Conservation (phyloP, 345 rosid species). For the Eucalyptus sp. region DNA sequence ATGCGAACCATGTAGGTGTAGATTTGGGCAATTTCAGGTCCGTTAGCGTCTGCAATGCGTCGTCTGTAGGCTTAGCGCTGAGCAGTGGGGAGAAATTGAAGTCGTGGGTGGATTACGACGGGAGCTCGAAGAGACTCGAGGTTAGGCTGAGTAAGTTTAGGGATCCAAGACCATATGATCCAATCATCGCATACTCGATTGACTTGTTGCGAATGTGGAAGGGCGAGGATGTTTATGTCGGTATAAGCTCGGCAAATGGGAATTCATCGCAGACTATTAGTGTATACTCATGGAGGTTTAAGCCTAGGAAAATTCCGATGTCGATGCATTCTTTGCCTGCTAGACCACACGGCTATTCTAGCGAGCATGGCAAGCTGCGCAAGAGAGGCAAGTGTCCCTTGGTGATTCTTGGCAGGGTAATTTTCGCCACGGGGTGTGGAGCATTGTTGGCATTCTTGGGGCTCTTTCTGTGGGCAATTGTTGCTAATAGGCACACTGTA, state of each 20-base stretch:
- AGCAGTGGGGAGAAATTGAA: slow-evolving; percentile 29
- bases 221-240: slow-evolving; percentile 18
- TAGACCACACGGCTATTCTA: slow-evolving; percentile 7
- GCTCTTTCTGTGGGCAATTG: slow-evolving; percentile 20
- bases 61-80: slow-evolving; percentile 5
- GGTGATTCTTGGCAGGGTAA: slow-evolving; percentile 28
- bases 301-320: slow-evolving; percentile 7
- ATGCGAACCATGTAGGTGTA: slow-evolving; percentile 15
- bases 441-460: slow-evolving; percentile 24
- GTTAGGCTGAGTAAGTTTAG: slow-evolving; percentile 27
- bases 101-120: slow-evolving; percentile 49
- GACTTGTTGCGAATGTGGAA: slow-evolving; percentile 31
- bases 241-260: slow-evolving; percentile 18
- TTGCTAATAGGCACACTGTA: slow-evolving; percentile 9
- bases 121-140: slow-evolving; percentile 29
- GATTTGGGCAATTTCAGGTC: slow-evolving; percentile 15
- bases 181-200: slow-evolving; percentile 11
- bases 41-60: slow-evolving; percentile 10
- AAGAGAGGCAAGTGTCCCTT: slow-evolving; percentile 10
- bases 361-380: not conserved
- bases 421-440: slow-evolving; percentile 29
- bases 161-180: slow-evolving; percentile 23
- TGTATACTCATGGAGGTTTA: slow-evolving; percentile 43
- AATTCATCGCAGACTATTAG: slow-evolving; percentile 2
- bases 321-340: slow-evolving; percentile 32